These are phyloP conservation scores for Hippophae gyantsensis DNA, from an alignment of 306 rosid species.

Conservation along the genomic window DNA sequence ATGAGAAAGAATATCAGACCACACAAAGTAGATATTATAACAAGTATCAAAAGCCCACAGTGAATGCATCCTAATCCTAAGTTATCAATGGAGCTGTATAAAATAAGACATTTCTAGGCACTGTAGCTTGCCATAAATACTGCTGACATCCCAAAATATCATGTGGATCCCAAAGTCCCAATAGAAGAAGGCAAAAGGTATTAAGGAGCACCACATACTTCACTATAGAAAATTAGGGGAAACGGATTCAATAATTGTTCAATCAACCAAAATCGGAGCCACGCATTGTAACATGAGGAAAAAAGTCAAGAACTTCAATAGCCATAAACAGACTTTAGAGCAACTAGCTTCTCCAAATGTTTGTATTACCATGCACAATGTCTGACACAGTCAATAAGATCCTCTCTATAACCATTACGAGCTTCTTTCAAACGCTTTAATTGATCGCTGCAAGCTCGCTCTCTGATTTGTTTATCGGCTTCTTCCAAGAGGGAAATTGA, in stretches of 20 bases:
- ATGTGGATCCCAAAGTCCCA: neutral
- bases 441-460: constrained; percentile 45
- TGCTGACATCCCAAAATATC: neutral
- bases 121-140: neutral
- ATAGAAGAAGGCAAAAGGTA: neutral
- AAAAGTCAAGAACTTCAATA: too few relatives aligned
- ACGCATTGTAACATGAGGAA: too few relatives aligned
- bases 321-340: too few relatives aligned
- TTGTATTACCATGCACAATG: constrained; percentile 58
- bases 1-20: too few relatives aligned
- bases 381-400: constrained; percentile 60
- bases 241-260: too few relatives aligned
- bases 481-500: constrained; percentile 61
- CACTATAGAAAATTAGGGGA: neutral
- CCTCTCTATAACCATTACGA: constrained; percentile 67
- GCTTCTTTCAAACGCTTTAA: constrained; percentile 75
- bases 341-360: too few relatives aligned
- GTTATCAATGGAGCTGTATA: neutral
- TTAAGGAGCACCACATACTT: neutral
- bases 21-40: too few relatives aligned
- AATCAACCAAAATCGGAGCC: too few relatives aligned
- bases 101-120: neutral
- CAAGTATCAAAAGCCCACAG: too few relatives aligned
- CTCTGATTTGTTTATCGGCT: constrained; percentile 84
- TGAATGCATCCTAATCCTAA: too few relatives aligned